Base-by-base conservation (phyloP, 2,329 filamentous ascomycete species). In the Colletotrichum australisinense region DNA sequence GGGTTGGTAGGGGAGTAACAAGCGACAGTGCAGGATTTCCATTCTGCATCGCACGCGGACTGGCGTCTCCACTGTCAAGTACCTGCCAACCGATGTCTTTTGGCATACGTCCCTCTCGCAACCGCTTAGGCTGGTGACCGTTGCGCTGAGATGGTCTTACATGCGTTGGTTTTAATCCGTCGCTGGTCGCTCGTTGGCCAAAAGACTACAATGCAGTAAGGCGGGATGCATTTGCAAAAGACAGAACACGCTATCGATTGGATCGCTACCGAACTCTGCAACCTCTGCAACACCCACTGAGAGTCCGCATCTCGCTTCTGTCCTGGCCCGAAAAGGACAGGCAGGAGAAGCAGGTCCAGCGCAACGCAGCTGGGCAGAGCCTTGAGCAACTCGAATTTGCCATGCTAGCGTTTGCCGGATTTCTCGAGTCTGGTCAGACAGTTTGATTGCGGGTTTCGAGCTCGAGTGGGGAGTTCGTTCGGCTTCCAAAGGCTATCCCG, bases 281-380 rank as follows among this genome's bases (percentile, higher is more conserved):
- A 26, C 52, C 19, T 24, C n/a, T 55, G 52, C 24, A 55, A 16
- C 52, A 55, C 22, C n/a, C n/a, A 24, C 5, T 16, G 24, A 26
- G 22, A 24, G 52, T 55, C 24, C 2, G 52, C 22, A 55, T 55
- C 9, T 55, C 22, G 22, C 24, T 24, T 55, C 24, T 28, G 52
- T 55, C 52, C 22, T 55, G 22, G 24, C 52, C 22, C 52, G 52
- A 55, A 19, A 49, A n/a, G 19, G 42, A 49, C 19, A 22, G 7
- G 42, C 4, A 49, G 8, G 19, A 49, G 42, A 9, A 49, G 42
- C 42, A 49, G 42, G 16, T n/a, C 42, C 42, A 49, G 19, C 42
- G 42, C 42, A 49, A 49, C 42, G 42, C 79, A 85, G 16, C 55
- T 28, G 28, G 19, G 28, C 28, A 32, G 22, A 57, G 28, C n/a